These are phyloP conservation scores for Debaryomyces castellii DNA, from an alignment of 805 yeast species.

Conservation along the genomic window DNA sequence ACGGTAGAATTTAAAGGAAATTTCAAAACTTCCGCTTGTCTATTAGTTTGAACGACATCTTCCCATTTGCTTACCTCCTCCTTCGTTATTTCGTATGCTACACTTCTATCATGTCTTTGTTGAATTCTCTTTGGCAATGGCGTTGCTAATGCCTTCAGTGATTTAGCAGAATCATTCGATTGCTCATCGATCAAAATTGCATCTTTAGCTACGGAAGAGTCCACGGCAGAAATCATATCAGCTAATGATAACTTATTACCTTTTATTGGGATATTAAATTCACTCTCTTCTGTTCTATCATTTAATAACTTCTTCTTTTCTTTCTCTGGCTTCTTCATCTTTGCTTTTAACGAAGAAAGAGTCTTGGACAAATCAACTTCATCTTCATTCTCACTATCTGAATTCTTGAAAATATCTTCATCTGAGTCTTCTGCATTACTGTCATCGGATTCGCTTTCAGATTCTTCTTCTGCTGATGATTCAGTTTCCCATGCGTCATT, in stretches of 20 bases:
- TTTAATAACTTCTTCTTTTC: conserved; percentile 50
- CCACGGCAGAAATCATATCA: conserved; percentile 74
- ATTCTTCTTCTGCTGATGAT: conserved; percentile 14
- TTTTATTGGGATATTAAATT: conserved; percentile 62
- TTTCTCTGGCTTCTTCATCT: conserved; percentile 30
- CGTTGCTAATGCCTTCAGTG: conserved; percentile 57
- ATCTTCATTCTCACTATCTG: conserved; percentile 37
- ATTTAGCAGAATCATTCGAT: conserved; percentile 27
- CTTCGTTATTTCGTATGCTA: conserved; percentile 86
- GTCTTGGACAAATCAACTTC: conserved; percentile 53
- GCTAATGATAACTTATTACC: conserved; percentile 61
- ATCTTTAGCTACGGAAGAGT: conserved; percentile 45
- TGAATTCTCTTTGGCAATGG: conserved; percentile 88
- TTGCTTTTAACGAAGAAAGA: conserved; percentile 37
- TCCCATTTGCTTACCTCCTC: conserved; percentile 88
- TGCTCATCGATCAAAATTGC: conserved; percentile 48
- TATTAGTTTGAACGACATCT: conserved; percentile 73
- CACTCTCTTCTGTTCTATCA: conserved; percentile 63
- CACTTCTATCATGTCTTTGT: conserved; percentile 79
- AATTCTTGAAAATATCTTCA: conserved; percentile 30
- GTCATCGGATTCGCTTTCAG: conserved; percentile 17
- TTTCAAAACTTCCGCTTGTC: conserved; percentile 79
- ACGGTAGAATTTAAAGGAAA: conserved; percentile 64
- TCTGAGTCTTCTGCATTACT: conserved; percentile 23
- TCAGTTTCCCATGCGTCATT: conserved; percentile 31